These are phyloP conservation scores for Lachnellula suecica DNA, from an alignment of 2,329 filamentous ascomycete species.

Conservation along the genomic window DNA sequence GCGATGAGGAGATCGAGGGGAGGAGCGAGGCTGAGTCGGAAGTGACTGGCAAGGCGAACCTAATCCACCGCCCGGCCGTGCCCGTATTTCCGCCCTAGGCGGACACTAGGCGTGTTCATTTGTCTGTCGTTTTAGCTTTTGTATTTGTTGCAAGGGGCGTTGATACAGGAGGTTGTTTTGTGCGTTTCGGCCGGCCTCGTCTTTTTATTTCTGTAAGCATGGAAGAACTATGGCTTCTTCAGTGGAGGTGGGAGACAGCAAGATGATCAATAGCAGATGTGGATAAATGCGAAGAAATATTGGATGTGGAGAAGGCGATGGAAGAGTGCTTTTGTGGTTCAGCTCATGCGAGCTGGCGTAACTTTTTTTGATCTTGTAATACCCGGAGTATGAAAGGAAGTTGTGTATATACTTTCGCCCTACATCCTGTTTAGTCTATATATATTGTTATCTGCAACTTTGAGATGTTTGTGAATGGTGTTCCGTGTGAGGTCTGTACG, in stretches of 20 bases:
- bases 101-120: conserved; percentile 21
- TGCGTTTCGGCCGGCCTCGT: neutral
- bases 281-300: neutral
- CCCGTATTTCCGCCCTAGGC: conserved; percentile 63
- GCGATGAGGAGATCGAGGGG: conserved; percentile 62
- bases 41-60: conserved; percentile 50
- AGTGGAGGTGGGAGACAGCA: neutral
- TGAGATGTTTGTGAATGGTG: neutral
- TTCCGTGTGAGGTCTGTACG: neutral
- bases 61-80: conserved; percentile 62
- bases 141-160: conserved; percentile 1
- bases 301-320: neutral
- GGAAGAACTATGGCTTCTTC: neutral
- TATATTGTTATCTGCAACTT: neutral
- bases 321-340: neutral
- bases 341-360: neutral
- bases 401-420: conserved; percentile 1
- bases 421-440: neutral
- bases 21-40: conserved; percentile 53
- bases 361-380: conserved; percentile 1
- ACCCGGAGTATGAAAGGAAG: conserved; percentile 5
- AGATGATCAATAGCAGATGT: neutral
- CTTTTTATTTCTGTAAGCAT: conserved; percentile 1
- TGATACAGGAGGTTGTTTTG: neutral
- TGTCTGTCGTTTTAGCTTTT: neutral